Evolutionary conservation across 108 stramenopile species (phyloP), one percentile per base, ranked within the genome.

Genomic region (Aurantiochytrium sp.): DNA sequence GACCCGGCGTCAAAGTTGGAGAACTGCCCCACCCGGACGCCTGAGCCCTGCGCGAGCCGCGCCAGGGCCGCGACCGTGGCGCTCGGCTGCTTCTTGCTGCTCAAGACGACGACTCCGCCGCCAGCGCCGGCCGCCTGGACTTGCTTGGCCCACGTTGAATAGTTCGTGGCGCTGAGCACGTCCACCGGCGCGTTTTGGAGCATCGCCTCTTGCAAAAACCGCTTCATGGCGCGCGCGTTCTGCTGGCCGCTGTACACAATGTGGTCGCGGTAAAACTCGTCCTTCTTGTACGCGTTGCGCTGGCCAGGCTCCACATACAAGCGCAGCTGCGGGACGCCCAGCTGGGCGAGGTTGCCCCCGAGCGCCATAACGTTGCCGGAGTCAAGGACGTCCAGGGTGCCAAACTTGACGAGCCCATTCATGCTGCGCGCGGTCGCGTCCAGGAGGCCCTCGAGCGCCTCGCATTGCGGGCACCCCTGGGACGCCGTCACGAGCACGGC

Each of bases 251-350:
- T 27, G 73, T 81, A 81, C 39, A 48, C 12, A 12, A 22, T 6
- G 45, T 30, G 32, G 6, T 81, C 45, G 42, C 73, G 39, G 73
- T 48, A 81, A 24, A 81, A 81, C 3, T 41, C 73, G 24, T 48
- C 73, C 4, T 81, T 81, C 39, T 81, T 81, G 73, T 81, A 81
- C 73, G 73, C 73, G 30, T 81, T 81, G 36, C 42, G 36, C 17
- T 27, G 39, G 10, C 73, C 73, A 2, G 73, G 73, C 73, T 81
- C 73, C 17, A 81, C 73, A 24, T 81, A 81, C 12, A 81, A 12
- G 19, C 73, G 73, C 12, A 81, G n/a, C 27, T 41, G 42, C 36
- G 73, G 73, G 24, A 81, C 8, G 15, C 73, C 73, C 4, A 48
- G 0, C 30, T 81, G 73, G 12, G 73, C 73, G 27, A 41, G n/a